Conservation (phyloP, 2,329 filamentous ascomycete genomes). For the Seiridium unicorne region DNA sequence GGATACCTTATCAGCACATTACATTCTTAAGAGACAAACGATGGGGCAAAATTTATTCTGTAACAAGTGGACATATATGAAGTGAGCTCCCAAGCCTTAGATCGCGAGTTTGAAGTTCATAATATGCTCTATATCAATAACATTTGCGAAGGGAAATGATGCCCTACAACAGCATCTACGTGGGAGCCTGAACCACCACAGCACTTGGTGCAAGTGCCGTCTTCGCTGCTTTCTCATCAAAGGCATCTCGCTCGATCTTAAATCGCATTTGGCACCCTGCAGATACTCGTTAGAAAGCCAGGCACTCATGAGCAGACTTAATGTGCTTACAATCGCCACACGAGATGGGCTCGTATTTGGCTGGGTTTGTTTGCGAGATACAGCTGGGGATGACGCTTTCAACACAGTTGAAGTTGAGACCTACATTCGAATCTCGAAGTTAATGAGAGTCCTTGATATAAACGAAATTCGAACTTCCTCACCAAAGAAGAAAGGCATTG, state of each 20-base stretch:
- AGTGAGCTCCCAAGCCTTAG: too few relatives aligned
- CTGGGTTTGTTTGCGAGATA: slow-evolving; percentile 40
- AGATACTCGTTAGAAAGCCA: background rate
- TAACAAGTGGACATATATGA: too few relatives aligned
- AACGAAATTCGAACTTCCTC: slow-evolving; percentile 3
- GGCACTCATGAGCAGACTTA: background rate
- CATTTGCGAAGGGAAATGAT: background rate
- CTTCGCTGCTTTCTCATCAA: slow-evolving; percentile 19
- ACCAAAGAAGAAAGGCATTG: slow-evolving; percentile 58
- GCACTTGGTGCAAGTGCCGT: slow-evolving; percentile 22
- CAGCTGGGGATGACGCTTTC: slow-evolving; percentile 48
- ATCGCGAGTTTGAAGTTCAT: too few relatives aligned
- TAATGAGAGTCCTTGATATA: background rate
- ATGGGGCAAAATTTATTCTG: too few relatives aligned
- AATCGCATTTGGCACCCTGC: slow-evolving; percentile 32
- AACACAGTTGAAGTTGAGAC: slow-evolving; percentile 49
- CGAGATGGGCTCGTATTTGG: slow-evolving; percentile 50
- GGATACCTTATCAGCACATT: too few relatives aligned
- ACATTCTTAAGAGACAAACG: too few relatives aligned
- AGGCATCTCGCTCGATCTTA: slow-evolving; percentile 26
- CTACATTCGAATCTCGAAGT: slow-evolving; percentile 18
- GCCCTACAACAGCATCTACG: background rate
- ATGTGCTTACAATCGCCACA: slow-evolving; percentile 40
- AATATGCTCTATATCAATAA: background rate
- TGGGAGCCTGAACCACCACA: slow-evolving; percentile 16